Conservation (phyloP, 768 basidiomycete species). For the Rhodocollybia butyracea region DNA sequence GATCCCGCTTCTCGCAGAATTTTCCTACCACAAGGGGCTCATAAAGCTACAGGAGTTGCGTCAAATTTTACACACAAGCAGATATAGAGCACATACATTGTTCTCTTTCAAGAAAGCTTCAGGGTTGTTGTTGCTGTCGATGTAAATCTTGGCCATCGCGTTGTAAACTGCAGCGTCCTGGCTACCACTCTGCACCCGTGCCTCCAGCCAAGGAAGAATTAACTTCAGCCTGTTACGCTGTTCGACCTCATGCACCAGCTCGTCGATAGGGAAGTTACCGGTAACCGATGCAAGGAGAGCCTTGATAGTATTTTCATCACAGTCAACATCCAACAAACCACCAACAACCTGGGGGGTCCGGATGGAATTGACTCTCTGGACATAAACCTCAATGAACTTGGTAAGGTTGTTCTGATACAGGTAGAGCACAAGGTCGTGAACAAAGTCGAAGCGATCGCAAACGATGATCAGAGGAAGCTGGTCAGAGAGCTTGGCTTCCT, state of each 20-base stretch:
- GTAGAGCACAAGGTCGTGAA: constrained; percentile 97
- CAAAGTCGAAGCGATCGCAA: constrained; percentile 99
- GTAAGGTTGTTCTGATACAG: constrained; percentile 96
- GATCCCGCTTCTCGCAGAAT: constrained; percentile 98
- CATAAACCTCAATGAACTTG: constrained; percentile 99
- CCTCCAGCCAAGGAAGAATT: constrained; percentile 96
- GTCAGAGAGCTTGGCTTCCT: constrained; percentile 94
- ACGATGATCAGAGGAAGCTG: constrained; percentile 99
- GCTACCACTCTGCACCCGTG: constrained; percentile 88
- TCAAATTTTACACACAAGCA: constrained; percentile 8
- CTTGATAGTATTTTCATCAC: constrained; percentile 96
- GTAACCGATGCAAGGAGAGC: constrained; percentile 89
- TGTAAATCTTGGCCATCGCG: constrained; percentile 96
- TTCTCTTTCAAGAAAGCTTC: constrained; percentile 98
- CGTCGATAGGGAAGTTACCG: constrained; percentile 96
- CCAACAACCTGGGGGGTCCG: constrained; percentile 97
- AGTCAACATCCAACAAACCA: constrained; percentile 95
- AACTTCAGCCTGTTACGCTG: constrained; percentile 93
- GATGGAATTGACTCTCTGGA: constrained; percentile 95
- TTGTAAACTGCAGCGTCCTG: constrained; percentile 95
- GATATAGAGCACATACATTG: constrained; percentile 57
- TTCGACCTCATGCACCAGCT: constrained; percentile 96
- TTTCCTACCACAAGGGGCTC: constrained; percentile 97
- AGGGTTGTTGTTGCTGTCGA: constrained; percentile 98
- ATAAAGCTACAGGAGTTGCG: constrained; percentile 63